These are phyloP conservation scores for Tulasnella sp. DNA, from an alignment of 768 basidiomycete genomes.

Conservation along the genomic window DNA sequence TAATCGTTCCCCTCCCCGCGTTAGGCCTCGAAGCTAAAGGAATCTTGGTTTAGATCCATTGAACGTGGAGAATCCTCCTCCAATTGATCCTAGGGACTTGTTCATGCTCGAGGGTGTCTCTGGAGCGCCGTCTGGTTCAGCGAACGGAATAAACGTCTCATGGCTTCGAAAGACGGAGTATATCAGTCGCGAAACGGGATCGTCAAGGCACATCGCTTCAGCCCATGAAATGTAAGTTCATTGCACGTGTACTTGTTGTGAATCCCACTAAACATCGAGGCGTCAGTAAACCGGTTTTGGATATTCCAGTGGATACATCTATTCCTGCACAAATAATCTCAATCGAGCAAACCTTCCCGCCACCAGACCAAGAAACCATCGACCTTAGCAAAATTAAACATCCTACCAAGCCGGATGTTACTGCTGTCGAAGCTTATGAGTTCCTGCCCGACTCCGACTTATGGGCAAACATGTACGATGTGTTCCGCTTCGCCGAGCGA, in stretches of 20 bases:
- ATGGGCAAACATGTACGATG: slow-evolving; percentile 86
- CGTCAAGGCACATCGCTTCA: slow-evolving; percentile 10
- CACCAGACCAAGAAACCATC: slow-evolving; percentile 50
- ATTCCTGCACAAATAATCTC: slow-evolving; percentile 68
- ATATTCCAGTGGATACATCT: slow-evolving; percentile 62
- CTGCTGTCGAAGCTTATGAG: slow-evolving; percentile 76
- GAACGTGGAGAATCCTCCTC: slow-evolving; percentile 46
- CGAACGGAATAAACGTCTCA: slow-evolving; percentile 55
- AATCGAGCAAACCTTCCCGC: slow-evolving; percentile 72
- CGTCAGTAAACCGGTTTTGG: slow-evolving; percentile 48
- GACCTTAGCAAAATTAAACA: slow-evolving; percentile 61
- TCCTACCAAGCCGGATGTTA: slow-evolving; percentile 72
- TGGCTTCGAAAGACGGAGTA: slow-evolving; percentile 95
- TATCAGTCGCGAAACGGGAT: slow-evolving; percentile 56
- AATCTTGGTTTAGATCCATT: slow-evolving; percentile 12
- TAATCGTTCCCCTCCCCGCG: slow-evolving; percentile 13
- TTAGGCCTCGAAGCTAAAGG: not conserved
- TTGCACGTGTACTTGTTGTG: not conserved
- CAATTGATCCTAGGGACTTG: slow-evolving; percentile 70
- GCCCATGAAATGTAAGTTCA: slow-evolving; percentile 37
- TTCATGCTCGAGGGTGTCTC: slow-evolving; percentile 66
- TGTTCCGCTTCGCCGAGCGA: slow-evolving; percentile 80
- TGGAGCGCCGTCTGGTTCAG: slow-evolving; percentile 2
- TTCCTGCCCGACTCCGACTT: slow-evolving; percentile 79
- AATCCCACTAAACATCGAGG: slow-evolving; percentile 36